A percentile compares a stretch with the other conserved stretches of the same genome.
phyloP scores from a whole-genome alignment of 108 stramenopile species.

The Skeletonema potamos region DNA sequence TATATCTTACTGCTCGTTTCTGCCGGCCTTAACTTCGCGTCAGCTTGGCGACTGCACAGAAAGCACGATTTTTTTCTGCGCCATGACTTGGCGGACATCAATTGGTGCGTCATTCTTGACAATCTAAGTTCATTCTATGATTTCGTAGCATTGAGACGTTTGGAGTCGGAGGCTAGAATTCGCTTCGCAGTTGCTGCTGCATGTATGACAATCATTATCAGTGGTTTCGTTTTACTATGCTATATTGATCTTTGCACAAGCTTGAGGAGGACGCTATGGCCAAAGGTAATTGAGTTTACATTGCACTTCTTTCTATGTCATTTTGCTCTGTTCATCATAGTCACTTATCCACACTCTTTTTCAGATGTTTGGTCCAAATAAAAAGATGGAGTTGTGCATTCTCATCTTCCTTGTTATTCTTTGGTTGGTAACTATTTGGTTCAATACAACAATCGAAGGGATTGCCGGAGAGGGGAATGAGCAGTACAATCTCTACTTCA shows the following conservation, averaged over 20 bases:
- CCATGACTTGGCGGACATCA: neutral
- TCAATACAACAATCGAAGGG: conserved; percentile 61
- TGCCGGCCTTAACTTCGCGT: conserved; percentile 52
- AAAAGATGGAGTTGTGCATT: conserved; percentile 48
- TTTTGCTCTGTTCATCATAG: neutral
- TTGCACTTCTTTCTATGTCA: neutral
- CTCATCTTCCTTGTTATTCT: conserved; percentile 54
- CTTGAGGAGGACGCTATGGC: conserved; percentile 24
- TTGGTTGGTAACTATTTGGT: conserved; percentile 68
- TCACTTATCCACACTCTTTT: neutral
- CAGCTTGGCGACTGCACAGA: conserved; percentile 8
- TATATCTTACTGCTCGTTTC: conserved; percentile 65
- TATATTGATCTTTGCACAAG: conserved; percentile 55
- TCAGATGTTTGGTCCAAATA: conserved; percentile 42
- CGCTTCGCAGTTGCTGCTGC: conserved; percentile 51
- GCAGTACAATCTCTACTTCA: conserved; percentile 74
- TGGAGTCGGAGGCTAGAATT: neutral
- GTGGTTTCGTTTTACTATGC: conserved; percentile 28
- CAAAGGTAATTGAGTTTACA: conserved; percentile 5
- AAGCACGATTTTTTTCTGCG: conserved; percentile 19
- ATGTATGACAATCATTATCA: conserved; percentile 44
- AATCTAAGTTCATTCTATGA: neutral
- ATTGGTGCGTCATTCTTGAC: conserved; percentile 27
- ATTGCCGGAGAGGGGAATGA: conserved; percentile 76
- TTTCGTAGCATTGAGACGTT: neutral